phyloP scores from a whole-genome alignment of 163 green algal species.

The Scenedesmus sp. region DNA sequence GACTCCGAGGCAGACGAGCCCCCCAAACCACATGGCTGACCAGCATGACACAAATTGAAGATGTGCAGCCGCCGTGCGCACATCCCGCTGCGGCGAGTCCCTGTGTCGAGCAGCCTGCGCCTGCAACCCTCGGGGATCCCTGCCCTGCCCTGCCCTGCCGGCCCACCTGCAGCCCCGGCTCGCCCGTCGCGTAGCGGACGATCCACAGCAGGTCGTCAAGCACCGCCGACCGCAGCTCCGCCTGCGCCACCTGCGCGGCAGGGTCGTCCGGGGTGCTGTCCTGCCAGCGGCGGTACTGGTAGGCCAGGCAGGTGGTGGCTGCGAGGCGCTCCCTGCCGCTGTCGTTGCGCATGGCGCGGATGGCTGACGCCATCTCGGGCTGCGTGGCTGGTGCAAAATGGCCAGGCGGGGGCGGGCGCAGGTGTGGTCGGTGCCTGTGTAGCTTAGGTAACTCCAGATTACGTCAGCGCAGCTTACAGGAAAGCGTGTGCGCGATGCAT shows the following conservation, averaged over 20 bases:
- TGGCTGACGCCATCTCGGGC: conserved; percentile 5
- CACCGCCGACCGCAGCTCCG: background rate
- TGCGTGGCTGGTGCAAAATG: background rate
- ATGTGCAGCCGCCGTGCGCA: too few relatives aligned
- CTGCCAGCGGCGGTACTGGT: conserved; percentile 8
- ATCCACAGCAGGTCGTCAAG: conserved; percentile 46
- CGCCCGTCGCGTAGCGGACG: conserved; percentile 19
- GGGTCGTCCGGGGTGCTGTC: conserved; percentile 24
- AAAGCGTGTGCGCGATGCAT: background rate
- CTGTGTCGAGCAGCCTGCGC: too few relatives aligned
- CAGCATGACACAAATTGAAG: too few relatives aligned
- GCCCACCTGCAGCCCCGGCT: conserved; percentile 21
- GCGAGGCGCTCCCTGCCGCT: conserved; percentile 8
- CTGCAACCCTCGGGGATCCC: background rate
- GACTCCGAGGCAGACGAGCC: too few relatives aligned
- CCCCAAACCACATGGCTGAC: too few relatives aligned
- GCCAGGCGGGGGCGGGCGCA: too few relatives aligned
- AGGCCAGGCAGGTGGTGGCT: background rate
- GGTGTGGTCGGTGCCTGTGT: background rate
- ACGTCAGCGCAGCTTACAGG: background rate
- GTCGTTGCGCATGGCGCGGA: conserved; percentile 19
- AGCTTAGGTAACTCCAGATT: background rate
- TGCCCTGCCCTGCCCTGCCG: too few relatives aligned
- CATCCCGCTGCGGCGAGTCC: background rate
- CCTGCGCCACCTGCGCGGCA: conserved; percentile 10